A percentile compares a stretch with the other conserved stretches of the same genome.
Evolutionary conservation across 2,329 filamentous ascomycete species (phyloP).

Genomic region (Stagonosporopsis vannaccii): DNA sequence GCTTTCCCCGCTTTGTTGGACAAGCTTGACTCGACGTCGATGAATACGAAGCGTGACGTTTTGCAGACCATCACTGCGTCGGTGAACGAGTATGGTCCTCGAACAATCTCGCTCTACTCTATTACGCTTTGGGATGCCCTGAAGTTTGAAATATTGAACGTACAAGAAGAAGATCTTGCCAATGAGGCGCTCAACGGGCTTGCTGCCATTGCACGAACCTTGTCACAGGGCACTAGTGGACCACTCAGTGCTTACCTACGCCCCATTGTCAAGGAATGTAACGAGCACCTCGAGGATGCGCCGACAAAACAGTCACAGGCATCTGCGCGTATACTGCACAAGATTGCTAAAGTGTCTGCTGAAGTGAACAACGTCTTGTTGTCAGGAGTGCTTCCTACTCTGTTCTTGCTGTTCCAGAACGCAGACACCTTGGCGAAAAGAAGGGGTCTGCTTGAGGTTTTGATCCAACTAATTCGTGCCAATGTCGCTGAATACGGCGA

Average conservation of each 20-base stretch:
- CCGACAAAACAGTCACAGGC: constrained; percentile 73
- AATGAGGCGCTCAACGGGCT: constrained; percentile 65
- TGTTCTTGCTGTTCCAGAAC: constrained; percentile 67
- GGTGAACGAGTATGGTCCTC: constrained; percentile 64
- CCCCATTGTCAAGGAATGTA: constrained; percentile 70
- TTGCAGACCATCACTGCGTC: constrained; percentile 69
- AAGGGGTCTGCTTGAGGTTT: constrained; percentile 67
- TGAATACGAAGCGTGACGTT: constrained; percentile 74
- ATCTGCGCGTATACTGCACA: constrained; percentile 66
- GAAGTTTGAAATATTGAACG: constrained; percentile 73
- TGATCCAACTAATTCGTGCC: constrained; percentile 65
- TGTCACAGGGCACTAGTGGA: constrained; percentile 60
- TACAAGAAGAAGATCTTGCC: constrained; percentile 70
- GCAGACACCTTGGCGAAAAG: constrained; percentile 69
- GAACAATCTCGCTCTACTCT: constrained; percentile 67
- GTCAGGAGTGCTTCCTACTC: constrained; percentile 62
- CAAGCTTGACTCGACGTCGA: constrained; percentile 72
- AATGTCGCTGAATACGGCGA: constrained; percentile 64
- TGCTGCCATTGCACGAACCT: constrained; percentile 61
- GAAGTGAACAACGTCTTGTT: constrained; percentile 63
- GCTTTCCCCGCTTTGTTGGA: constrained; percentile 72
- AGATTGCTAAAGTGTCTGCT: constrained; percentile 62
- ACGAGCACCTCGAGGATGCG: constrained; percentile 72
- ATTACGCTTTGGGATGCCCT: constrained; percentile 72
- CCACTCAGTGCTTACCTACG: constrained; percentile 63